A percentile compares a stretch with the other conserved stretches of the same genome.
phyloP scores from a whole-genome alignment of 257 asterid genomes.

The Solanum sejunctum region DNA sequence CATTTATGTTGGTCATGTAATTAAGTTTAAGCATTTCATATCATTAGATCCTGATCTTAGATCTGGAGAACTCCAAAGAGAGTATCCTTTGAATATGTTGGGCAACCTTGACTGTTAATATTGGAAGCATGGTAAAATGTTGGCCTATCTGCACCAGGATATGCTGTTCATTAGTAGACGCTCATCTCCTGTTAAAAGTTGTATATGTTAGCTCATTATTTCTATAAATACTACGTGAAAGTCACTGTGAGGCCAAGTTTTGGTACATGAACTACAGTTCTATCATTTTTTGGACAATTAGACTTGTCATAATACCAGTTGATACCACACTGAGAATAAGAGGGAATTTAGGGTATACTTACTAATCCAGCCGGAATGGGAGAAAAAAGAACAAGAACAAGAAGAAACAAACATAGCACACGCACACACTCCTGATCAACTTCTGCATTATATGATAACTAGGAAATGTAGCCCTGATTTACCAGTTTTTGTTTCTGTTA shows the following conservation, averaged over 20 bases:
- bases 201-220: not conserved
- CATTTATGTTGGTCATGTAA: not conserved
- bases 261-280: not conserved
- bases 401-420: not conserved
- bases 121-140: not conserved
- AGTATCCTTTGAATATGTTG: not conserved
- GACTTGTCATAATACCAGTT: not conserved
- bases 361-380: not conserved
- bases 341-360: not conserved
- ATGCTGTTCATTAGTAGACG: not conserved
- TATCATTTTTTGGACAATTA: not conserved
- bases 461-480: not conserved
- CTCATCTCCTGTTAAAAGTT: not conserved
- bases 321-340: not conserved
- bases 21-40: not conserved
- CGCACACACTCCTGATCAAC: not conserved
- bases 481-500: not conserved
- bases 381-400: not conserved
- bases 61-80: not conserved
- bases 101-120: not conserved
- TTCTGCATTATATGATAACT: not conserved
- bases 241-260: not conserved
- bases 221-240: not conserved
- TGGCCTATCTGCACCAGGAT: not conserved
- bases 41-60: not conserved